Evolutionary conservation across 2,329 filamentous ascomycete genomes (phyloP), one percentile per base, ranked within the genome.

Genomic region (Trichophyton verrucosum): DNA sequence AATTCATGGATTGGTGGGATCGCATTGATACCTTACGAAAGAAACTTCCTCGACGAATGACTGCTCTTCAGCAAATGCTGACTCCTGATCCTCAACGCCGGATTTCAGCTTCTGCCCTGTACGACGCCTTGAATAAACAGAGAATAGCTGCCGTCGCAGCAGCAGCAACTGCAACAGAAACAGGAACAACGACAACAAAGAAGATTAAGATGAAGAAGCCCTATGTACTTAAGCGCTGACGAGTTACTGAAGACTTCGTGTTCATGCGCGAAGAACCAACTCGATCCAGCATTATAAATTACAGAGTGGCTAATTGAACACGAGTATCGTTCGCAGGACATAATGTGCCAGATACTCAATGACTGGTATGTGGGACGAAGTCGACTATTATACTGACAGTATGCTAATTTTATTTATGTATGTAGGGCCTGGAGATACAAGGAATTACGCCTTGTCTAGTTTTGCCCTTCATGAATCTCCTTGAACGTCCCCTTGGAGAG

Each of bases 1-100:
- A 57, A 22, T 57, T 57, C n/a, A 42, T 40, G 55, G 17, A n/a
- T 27, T 57, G 55, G 55, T 42, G 33, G 33, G 55, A 57, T 30
- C 36, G 42, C 3, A 57, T 57, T 24, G 40, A 40, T 30, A 42
- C 20, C 36, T 7, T 57, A 30, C 55, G 55, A 24, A 57, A 44
- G n/a, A 57, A 57, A 3, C 55, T 57, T n/a, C 55, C 55, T 44
- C 33, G 36, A 24, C 22, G 36, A 42, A 42, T 57, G 40, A n/a
- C 55, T 8, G 55, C 33, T 11, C 55, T 57, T 57, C 55, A 20
- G 17, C 11, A 44, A 30, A 57, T 57, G 55, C 17, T 57, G 36
- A 11, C 22, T 15, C 20, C 24, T 11, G 36, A 57, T 11, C 55
- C 55, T 24, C 36, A 57, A 5, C 33, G 27, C 22, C 55, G 55